Base-by-base conservation (phyloP, 768 basidiomycete species). In the Boletus pseudo-olivaceus region DNA sequence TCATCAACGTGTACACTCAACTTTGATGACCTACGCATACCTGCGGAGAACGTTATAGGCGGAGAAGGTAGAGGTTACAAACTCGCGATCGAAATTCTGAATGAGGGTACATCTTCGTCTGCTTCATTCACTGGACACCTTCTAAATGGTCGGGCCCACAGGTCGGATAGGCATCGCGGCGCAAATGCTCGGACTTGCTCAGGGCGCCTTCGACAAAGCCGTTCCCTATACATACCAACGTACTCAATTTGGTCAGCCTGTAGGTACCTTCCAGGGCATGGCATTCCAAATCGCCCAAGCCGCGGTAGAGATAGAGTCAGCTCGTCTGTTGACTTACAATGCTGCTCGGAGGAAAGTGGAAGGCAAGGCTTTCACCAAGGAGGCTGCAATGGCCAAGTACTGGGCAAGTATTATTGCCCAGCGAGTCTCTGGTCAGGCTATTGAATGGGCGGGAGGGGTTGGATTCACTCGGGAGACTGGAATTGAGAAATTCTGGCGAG, bases 301-400 rank as follows among this genome's bases (percentile, higher is more conserved):
- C 0, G 93, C 93, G 4, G 80, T 89, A 47, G 86, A 98, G 59
- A 88, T 99, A 52, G 94, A 96, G 73, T 80, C 84, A 3, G 96
- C 93, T 29, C 84, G 93, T 19, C 75, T 99, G 44, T 71, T 98
- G 59, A 96, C 94, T 7, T 99, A 99, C 76, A 98, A 98, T 64
- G 96, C 96, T 20, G 96, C 97, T 38, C 79, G 96, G 30, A 80
- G 92, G 50, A 95, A 96, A 79, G 96, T 97, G 70, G 89, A 94
- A 69, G 93, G 93, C 9, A 77, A 78, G 65, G 65, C 74, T 27
- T 99, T 98, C 72, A 85, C 87, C 29, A 92, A 90, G 72, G 91
- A 98, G 73, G 96, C 97, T 11, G 97, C 97, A 2, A 97, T 98
- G 91, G 97, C 97, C 47, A 99, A 99, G 72, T 95, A 90, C 66